Evolutionary conservation across 192 early-diverging fungal species (phyloP).

Genomic region (Rhizoclosmatium sp.): DNA sequence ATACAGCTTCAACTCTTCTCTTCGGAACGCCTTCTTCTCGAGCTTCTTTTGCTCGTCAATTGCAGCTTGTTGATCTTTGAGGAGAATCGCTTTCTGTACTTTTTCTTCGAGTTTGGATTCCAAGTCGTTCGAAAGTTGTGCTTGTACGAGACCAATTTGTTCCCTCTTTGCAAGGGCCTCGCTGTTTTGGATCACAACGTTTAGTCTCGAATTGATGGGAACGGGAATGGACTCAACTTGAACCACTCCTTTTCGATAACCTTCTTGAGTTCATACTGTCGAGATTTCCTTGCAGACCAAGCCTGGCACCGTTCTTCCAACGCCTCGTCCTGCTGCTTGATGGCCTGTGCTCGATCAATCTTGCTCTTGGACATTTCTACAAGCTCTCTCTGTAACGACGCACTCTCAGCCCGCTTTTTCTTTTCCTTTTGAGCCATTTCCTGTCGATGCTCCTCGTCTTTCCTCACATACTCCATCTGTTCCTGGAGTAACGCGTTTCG

Average conservation of each 20-base stretch:
- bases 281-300: conserved; percentile 45
- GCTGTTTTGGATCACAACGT: conserved; percentile 19
- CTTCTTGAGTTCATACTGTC: conserved; percentile 45
- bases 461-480: not conserved
- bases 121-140: conserved; percentile 1
- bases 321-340: conserved; percentile 17
- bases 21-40: conserved; percentile 21
- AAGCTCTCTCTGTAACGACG: conserved; percentile 28
- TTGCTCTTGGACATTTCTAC: conserved; percentile 4
- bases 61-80: conserved; percentile 36
- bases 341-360: not conserved
- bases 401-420: not conserved
- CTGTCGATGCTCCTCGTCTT: conserved; percentile 11
- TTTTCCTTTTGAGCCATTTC: not conserved
- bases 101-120: conserved; percentile 46
- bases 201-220: no score
- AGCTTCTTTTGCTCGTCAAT: conserved; percentile 20
- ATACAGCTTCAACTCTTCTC: conserved; percentile 33
- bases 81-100: conserved; percentile 36
- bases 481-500: conserved; percentile 4
- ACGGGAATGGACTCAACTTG: conserved; percentile 31
- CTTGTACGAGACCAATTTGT: conserved; percentile 40
- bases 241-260: conserved; percentile 47
- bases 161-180: conserved; percentile 32
- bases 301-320: conserved; percentile 39